Percentiles rank a stretch among this genome's conserved stretches.
Evolutionary conservation across 2,329 filamentous ascomycete species (phyloP).

Genomic region (Anthostomella pinea): DNA sequence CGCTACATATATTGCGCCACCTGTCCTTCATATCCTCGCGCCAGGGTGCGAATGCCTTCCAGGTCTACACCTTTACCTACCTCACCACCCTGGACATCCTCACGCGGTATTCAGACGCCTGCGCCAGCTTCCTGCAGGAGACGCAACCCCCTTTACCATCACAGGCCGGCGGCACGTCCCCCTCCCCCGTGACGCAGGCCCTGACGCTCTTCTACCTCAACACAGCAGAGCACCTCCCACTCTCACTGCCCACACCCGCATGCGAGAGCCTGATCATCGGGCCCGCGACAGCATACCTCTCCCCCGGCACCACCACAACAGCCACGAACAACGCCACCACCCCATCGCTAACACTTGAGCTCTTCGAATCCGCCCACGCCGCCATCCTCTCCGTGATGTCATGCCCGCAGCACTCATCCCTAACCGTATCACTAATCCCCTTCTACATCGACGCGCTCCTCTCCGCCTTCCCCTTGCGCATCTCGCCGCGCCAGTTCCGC

Average conservation of each 20-base stretch:
- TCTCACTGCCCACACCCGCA: constrained; percentile 61
- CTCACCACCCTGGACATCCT: constrained; percentile 80
- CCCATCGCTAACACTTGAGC: constrained; percentile 46
- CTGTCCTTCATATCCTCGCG: constrained; percentile 79
- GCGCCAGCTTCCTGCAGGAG: constrained; percentile 63
- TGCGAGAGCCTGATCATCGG: constrained; percentile 73
- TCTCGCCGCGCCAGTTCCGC: constrained; percentile 83
- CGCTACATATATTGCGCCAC: constrained; percentile 71
- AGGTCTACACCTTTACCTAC: constrained; percentile 81
- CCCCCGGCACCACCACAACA: constrained; percentile 30
- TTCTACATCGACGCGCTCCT: constrained; percentile 84
- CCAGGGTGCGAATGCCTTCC: constrained; percentile 70
- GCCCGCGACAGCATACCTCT: constrained; percentile 72
- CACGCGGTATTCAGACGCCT: constrained; percentile 63
- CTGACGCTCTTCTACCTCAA: constrained; percentile 90
- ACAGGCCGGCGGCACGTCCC: constrained; percentile 48
- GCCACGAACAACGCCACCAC: constrained; percentile 33
- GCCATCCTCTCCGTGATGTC: constrained; percentile 77
- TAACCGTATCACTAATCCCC: constrained; percentile 70
- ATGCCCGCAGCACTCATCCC: constrained; percentile 69
- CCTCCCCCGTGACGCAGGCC: constrained; percentile 64
- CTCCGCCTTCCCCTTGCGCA: constrained; percentile 71
- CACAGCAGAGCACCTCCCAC: constrained; percentile 76
- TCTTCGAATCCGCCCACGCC: constrained; percentile 89
- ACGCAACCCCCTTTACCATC: constrained; percentile 47